Evolutionary conservation across 805 yeast genomes (phyloP).

Genomic region (Wickerhamomyces ciferrii): DNA sequence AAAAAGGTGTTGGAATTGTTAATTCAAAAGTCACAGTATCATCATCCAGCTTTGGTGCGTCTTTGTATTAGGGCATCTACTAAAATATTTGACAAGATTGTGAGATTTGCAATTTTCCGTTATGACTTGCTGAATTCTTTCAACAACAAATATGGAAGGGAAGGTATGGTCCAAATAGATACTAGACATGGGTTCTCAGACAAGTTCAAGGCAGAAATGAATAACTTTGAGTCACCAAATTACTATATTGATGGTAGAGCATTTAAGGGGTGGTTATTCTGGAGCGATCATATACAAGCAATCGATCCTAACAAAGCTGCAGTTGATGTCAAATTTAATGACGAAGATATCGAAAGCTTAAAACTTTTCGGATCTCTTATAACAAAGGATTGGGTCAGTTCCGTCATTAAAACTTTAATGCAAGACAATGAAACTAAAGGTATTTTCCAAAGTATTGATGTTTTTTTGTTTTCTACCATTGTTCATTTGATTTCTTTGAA

Average conservation of each 20-base stretch:
- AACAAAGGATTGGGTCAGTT: slow-evolving; percentile 53
- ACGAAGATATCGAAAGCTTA: slow-evolving; percentile 38
- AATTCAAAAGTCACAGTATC: slow-evolving; percentile 42
- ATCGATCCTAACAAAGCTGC: slow-evolving; percentile 26
- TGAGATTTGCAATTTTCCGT: slow-evolving; percentile 37
- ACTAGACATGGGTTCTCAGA: slow-evolving; percentile 32
- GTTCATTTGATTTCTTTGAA: slow-evolving; percentile 43
- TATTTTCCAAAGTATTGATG: slow-evolving; percentile 61
- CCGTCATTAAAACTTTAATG: slow-evolving; percentile 44
- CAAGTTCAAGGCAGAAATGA: slow-evolving; percentile 46
- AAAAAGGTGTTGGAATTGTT: slow-evolving; percentile 37
- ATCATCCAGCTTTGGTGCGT: slow-evolving; percentile 65
- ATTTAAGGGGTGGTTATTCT: slow-evolving; percentile 65
- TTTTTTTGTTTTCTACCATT: slow-evolving; percentile 47
- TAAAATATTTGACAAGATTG: slow-evolving; percentile 41
- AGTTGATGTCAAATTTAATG: slow-evolving; percentile 26
- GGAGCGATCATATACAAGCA: slow-evolving; percentile 57
- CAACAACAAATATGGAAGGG: slow-evolving; percentile 29
- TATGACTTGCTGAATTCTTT: slow-evolving; percentile 42
- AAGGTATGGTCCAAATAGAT: slow-evolving; percentile 35
- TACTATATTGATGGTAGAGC: slow-evolving; percentile 56
- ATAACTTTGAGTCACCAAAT: slow-evolving; percentile 37
- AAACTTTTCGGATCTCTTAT: slow-evolving; percentile 37
- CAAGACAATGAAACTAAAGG: slow-evolving; percentile 67
- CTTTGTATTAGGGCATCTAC: slow-evolving; percentile 57